Percentiles rank a stretch among this genome's conserved stretches.
Evolutionary conservation across 2,329 filamentous ascomycete species (phyloP).

Genomic region (Cladobotryum mycophilum): DNA sequence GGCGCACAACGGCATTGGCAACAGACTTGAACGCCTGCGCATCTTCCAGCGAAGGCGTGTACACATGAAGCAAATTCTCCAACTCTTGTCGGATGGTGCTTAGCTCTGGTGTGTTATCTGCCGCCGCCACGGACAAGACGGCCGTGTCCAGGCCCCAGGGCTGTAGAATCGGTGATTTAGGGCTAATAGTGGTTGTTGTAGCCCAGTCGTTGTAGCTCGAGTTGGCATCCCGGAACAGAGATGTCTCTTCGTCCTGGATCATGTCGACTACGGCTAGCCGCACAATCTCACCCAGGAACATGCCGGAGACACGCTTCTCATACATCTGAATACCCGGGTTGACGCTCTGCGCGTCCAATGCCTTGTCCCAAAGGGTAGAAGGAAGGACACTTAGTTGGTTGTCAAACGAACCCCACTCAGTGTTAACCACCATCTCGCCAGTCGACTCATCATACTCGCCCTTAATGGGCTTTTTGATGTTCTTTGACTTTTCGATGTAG

Average conservation of each 20-base stretch:
- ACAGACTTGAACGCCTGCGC: constrained; percentile 82
- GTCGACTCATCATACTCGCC: constrained; percentile 72
- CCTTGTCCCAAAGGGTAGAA: constrained; percentile 73
- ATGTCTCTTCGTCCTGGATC: constrained; percentile 57
- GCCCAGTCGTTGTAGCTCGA: constrained; percentile 63
- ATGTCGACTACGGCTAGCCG: constrained; percentile 69
- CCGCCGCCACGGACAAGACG: constrained; percentile 80
- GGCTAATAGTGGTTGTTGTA: constrained; percentile 63
- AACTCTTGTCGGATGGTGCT: constrained; percentile 71
- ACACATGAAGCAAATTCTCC: constrained; percentile 68
- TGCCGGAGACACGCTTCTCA: constrained; percentile 95
- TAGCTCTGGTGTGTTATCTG: constrained; percentile 67
- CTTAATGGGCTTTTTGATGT: constrained; percentile 70
- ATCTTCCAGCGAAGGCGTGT: constrained; percentile 72
- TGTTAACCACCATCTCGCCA: constrained; percentile 95
- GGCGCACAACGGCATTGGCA: constrained; percentile 75
- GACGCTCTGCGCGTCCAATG: constrained; percentile 71
- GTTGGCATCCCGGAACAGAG: constrained; percentile 71
- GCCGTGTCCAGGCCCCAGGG: constrained; percentile 89
- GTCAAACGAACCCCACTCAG: constrained; percentile 97
- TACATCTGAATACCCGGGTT: constrained; percentile 98
- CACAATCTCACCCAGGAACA: constrained; percentile 95
- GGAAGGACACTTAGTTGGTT: constrained; percentile 86
- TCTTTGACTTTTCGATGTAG: constrained; percentile 86
- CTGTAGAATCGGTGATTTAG: constrained; percentile 62